Percentiles rank a stretch among this genome's conserved stretches.
phyloP scores from a whole-genome alignment of 495 filamentous ascomycete genomes.

The Lasiosphaeris hirsuta region DNA sequence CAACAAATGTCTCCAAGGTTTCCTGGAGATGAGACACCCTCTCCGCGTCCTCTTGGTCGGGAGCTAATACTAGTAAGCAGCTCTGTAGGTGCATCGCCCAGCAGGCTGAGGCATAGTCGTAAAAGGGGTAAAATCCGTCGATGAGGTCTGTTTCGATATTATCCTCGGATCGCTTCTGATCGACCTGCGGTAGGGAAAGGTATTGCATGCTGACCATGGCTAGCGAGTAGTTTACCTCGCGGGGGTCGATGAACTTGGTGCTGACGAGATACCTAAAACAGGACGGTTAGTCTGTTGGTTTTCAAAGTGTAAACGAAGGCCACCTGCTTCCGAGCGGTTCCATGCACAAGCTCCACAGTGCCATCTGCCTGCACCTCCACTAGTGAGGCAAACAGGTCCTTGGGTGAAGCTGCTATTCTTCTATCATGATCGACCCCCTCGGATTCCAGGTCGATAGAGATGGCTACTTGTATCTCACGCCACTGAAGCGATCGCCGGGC shows the following conservation, averaged over 20 bases:
- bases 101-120: constrained; percentile 39
- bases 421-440: constrained; percentile 25
- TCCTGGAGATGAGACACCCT: constrained; percentile 2
- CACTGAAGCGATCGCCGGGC: constrained; percentile 42
- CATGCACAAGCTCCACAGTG: constrained; percentile 41
- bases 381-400: constrained; percentile 45
- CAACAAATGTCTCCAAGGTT: constrained; percentile 26
- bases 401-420: constrained; percentile 20
- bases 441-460: constrained; percentile 30
- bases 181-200: constrained; percentile 9
- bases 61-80: background rate
- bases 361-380: constrained; percentile 34
- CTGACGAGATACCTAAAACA: constrained; percentile 7
- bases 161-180: background rate
- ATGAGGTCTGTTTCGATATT: constrained; percentile 7
- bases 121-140: constrained; percentile 31
- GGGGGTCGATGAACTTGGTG: background rate
- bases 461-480: constrained; percentile 44
- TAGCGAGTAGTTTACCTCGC: background rate
- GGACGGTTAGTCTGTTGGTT: constrained; percentile 1
- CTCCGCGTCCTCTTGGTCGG: background rate
- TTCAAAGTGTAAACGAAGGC: background rate
- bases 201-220: constrained; percentile 9
- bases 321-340: constrained; percentile 42
- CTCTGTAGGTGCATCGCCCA: constrained; percentile 37